Base-by-base conservation (phyloP, 2,329 filamentous ascomycete species). In the Monosporascus cannonballus region DNA sequence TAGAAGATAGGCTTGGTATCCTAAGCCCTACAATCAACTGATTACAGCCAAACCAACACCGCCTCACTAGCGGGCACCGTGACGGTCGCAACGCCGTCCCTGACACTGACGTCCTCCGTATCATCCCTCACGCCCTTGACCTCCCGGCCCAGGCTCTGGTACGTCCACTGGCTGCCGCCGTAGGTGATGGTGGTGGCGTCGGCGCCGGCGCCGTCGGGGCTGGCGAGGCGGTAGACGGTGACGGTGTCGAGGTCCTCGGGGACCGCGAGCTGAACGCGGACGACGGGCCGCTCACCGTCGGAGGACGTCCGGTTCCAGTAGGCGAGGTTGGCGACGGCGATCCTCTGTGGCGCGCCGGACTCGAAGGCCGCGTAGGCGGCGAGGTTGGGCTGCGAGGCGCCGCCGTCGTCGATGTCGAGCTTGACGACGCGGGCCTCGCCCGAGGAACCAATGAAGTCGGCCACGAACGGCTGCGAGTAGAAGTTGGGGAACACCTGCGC, bases 101-200 rank as follows among this genome's bases (percentile, higher is more conserved):
- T 50, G 11, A 68, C 67, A 0, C 41, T 25, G 30, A 71, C 34
- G 5, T 50, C 57, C 39, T 63, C 52, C 2, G 63, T 67, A 41
- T 71, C 69, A 11, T 64, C 54, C 46, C 64, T 56, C 5, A 69
- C 64, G 7, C 62, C 60, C 52, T 59, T 64, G 3, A 70, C 64
- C 58, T 72, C 69, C 53, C 57, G 56, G 0, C 69, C 69, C 1
- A 60, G 47, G 52, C 66, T 70, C 46, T 62, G 61, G 48, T 65
- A 69, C 6, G 67, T 70, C 69, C 69, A 72, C 54, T 70, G 68
- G 50, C 69, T 71, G 4, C 68, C 69, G 2, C 61, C 69, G 38
- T 72, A 71, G 7, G 69, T 70, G 47, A 71, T 69, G 3, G 57
- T 62, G 49, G 61, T 58, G 2, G 67, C 67, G 1, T 55, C 61